A percentile compares a stretch with the other conserved stretches of the same genome.
These are phyloP conservation scores for Magnolia kwangsiensis DNA, from an alignment of 164 flowering plant genomes.

Conservation along the genomic window DNA sequence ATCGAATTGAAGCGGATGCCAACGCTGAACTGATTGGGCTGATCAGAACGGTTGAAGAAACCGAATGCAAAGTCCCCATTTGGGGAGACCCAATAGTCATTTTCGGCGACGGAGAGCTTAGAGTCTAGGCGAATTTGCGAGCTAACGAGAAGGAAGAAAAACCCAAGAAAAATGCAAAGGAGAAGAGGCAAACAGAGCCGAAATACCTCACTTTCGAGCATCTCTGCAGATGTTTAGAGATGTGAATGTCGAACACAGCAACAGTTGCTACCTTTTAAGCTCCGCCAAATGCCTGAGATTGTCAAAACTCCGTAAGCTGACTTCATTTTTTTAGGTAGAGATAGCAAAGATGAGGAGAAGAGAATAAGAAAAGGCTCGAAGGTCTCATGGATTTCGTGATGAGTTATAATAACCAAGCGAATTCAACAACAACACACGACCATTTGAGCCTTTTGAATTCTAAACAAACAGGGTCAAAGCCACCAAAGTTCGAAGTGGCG, in stretches of 20 bases:
- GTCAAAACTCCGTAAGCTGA: not conserved
- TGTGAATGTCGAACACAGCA: not conserved
- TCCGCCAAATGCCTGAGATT: not conserved
- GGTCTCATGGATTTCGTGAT: conserved; percentile 2
- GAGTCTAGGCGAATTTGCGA: conserved; percentile 55
- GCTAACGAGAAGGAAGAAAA: conserved; percentile 19
- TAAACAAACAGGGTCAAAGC: conserved; percentile 23
- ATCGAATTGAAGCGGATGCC: conserved; percentile 55
- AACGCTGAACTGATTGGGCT: conserved; percentile 36
- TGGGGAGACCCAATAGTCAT: conserved; percentile 54
- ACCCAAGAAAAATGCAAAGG: conserved; percentile 8
- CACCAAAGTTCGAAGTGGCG: conserved; percentile 13
- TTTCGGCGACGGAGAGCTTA: conserved; percentile 40
- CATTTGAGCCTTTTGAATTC: not conserved
- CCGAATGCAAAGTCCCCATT: conserved; percentile 66
- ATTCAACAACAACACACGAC: conserved; percentile 1
- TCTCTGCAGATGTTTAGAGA: conserved; percentile 18
- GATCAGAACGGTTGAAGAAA: conserved; percentile 42
- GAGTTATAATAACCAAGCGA: conserved; percentile 5
- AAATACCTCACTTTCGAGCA: conserved; percentile 17
- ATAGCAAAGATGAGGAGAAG: not conserved
- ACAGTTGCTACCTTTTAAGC: conserved; percentile 1
- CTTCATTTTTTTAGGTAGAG: conserved; percentile 12
- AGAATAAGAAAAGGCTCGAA: not conserved
- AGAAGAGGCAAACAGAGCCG: conserved; percentile 14